Conservation (phyloP, 345 rosid genomes). For the Sonneratia alba region DNA sequence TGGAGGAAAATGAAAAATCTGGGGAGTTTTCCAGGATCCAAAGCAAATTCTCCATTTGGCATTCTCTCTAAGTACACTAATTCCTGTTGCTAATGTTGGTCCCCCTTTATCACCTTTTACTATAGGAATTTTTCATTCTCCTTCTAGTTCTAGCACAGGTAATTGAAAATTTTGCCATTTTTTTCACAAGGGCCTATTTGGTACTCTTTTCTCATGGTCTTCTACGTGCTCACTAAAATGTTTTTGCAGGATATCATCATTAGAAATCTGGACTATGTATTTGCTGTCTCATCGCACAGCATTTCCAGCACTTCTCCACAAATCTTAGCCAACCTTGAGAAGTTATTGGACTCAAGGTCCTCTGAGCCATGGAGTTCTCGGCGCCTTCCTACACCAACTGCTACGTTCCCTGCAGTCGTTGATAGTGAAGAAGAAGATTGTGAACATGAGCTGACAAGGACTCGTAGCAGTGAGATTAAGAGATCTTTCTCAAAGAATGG, state of each 20-base stretch:
- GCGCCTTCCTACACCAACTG: conserved; percentile 80
- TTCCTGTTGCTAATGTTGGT: no score
- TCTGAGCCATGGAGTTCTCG: conserved; percentile 83
- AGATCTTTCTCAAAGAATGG: conserved; percentile 15
- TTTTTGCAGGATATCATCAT: conserved; percentile 67
- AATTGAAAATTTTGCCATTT: neutral
- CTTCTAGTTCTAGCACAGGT: neutral
- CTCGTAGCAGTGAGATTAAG: conserved; percentile 39
- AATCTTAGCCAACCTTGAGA: conserved; percentile 73
- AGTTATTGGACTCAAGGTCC: conserved; percentile 63
- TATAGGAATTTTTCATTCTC: neutral
- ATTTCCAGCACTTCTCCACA: conserved; percentile 61
- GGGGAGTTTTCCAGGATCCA: no score
- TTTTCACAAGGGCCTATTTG: neutral
- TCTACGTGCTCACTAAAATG: conserved; percentile 4
- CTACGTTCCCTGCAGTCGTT: conserved; percentile 65
- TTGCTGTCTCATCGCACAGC: conserved; percentile 55
- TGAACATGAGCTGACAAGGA: conserved; percentile 52
- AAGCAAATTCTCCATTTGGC: no score
- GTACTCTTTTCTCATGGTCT: neutral
- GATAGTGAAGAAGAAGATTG: conserved; percentile 76
- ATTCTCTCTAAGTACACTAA: no score
- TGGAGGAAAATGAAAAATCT: no score
- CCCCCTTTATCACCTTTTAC: no score
- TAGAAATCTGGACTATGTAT: conserved; percentile 77